Percentiles rank a stretch among this genome's conserved stretches.
These are phyloP conservation scores for Colletotrichum cordylinicola DNA, from an alignment of 2,329 filamentous ascomycete genomes.

Conservation along the genomic window DNA sequence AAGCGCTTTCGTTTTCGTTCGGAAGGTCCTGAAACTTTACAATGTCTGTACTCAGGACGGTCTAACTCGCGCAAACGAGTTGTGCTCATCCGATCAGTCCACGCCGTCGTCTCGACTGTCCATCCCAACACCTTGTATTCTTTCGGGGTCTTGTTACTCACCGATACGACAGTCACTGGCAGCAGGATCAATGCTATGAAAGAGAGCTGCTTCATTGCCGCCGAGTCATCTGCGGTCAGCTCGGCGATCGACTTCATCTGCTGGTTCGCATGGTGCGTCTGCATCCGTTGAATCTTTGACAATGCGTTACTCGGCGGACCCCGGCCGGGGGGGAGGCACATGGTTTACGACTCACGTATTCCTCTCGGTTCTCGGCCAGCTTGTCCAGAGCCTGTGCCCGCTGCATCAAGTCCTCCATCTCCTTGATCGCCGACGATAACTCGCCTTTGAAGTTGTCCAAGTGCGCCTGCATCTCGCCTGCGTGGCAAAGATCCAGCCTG, in stretches of 20 bases:
- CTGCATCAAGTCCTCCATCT: conserved; percentile 7
- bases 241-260: conserved; percentile 11
- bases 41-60: conserved; percentile 18
- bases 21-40: conserved; percentile 17
- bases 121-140: not conserved
- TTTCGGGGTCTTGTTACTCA: not conserved
- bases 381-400: conserved; percentile 1
- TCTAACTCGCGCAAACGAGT: not conserved
- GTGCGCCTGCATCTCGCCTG: not conserved
- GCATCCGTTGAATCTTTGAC: conserved; percentile 12
- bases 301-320: not conserved
- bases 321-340: not conserved
- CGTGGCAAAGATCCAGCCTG: not conserved
- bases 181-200: conserved; percentile 9
- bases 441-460: not conserved
- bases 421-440: not conserved
- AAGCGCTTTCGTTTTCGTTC: conserved; percentile 10
- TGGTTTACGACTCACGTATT: not conserved
- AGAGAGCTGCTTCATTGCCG: conserved; percentile 14
- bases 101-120: not conserved
- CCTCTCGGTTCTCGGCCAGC: conserved; percentile 11
- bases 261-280: conserved; percentile 11
- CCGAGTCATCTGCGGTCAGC: conserved; percentile 8
- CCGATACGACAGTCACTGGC: conserved; percentile 14
- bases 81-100: not conserved